Conservation (phyloP, 2,329 filamentous ascomycete species). For the Cladosporium velox region DNA sequence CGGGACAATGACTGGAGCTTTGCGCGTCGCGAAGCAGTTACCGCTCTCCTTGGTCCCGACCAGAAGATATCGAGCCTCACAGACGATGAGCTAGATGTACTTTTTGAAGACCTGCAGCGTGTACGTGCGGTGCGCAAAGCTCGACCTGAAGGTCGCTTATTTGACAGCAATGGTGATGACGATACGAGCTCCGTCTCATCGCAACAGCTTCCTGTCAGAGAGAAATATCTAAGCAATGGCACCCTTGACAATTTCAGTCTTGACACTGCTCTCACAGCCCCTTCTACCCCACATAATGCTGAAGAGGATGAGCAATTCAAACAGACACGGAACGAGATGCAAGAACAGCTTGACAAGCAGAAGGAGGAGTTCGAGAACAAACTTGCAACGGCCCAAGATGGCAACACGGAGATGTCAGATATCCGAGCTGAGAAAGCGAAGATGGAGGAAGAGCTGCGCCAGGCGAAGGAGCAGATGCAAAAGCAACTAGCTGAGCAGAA, state of each 20-base stretch:
- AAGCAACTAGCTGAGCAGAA: slow-evolving; percentile 81
- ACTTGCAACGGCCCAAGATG: slow-evolving; percentile 72
- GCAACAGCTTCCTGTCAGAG: slow-evolving; percentile 61
- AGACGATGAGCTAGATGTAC: slow-evolving; percentile 88
- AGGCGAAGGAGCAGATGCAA: slow-evolving; percentile 86
- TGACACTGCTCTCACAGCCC: slow-evolving; percentile 91
- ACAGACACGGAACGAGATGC: slow-evolving; percentile 78
- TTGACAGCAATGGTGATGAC: slow-evolving; percentile 63
- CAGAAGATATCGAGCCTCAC: slow-evolving; percentile 88
- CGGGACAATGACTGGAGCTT: slow-evolving; percentile 94
- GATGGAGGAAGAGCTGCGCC: slow-evolving; percentile 79
- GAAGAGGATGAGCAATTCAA: slow-evolving; percentile 77
- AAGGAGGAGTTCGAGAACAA: slow-evolving; percentile 81
- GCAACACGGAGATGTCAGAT: slow-evolving; percentile 77
- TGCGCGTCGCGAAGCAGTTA: slow-evolving; percentile 88
- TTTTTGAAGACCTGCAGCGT: slow-evolving; percentile 92
- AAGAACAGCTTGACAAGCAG: slow-evolving; percentile 77
- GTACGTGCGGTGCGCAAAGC: slow-evolving; percentile 82
- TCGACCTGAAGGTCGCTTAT: slow-evolving; percentile 55
- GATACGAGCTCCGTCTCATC: slow-evolving; percentile 88
- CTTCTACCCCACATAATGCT: slow-evolving; percentile 83
- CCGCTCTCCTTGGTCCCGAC: slow-evolving; percentile 83
- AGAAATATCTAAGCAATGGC: slow-evolving; percentile 94
- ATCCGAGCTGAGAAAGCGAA: slow-evolving; percentile 77
- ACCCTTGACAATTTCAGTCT: slow-evolving; percentile 88